A percentile compares a stretch with the other conserved stretches of the same genome.
Conservation (phyloP, 177 flowering plant genomes). For the Vitis hybrid region DNA sequence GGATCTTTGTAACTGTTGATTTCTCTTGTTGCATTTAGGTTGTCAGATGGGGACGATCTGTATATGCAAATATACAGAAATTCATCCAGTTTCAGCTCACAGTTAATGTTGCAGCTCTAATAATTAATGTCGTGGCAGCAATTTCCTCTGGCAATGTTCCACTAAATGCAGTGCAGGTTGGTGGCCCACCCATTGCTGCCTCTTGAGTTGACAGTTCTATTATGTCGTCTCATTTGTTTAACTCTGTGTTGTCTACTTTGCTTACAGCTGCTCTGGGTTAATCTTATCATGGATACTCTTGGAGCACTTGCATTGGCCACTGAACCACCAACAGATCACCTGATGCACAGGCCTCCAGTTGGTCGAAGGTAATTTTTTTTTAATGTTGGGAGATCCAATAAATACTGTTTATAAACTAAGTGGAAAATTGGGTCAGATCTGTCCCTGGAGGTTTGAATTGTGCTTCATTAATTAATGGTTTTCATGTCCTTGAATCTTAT, state of each 20-base stretch:
- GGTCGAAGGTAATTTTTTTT: constrained; percentile 63
- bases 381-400: neutral
- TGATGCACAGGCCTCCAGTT: constrained; percentile 82
- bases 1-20: neutral
- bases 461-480: neutral
- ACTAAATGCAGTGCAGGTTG: constrained; percentile 82
- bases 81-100: constrained; percentile 97
- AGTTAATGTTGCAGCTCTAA: constrained; percentile 94
- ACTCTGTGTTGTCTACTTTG: neutral
- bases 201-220: neutral
- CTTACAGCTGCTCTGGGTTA: constrained; percentile 92
- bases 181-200: neutral
- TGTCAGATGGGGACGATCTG: constrained; percentile 97
- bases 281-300: constrained; percentile 95
- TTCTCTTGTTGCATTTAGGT: constrained; percentile 47
- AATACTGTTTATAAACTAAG: neutral
- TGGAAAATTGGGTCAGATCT: neutral
- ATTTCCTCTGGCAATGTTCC: constrained; percentile 91
- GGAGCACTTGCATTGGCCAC: constrained; percentile 97
- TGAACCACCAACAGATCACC: constrained; percentile 93
- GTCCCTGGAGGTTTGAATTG: neutral
- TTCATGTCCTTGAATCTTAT: no score
- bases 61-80: constrained; percentile 96
- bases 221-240: no score
- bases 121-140: constrained; percentile 89